phyloP scores from a whole-genome alignment of 2,329 filamentous ascomycete genomes.

The Xylariaceae sp. region DNA sequence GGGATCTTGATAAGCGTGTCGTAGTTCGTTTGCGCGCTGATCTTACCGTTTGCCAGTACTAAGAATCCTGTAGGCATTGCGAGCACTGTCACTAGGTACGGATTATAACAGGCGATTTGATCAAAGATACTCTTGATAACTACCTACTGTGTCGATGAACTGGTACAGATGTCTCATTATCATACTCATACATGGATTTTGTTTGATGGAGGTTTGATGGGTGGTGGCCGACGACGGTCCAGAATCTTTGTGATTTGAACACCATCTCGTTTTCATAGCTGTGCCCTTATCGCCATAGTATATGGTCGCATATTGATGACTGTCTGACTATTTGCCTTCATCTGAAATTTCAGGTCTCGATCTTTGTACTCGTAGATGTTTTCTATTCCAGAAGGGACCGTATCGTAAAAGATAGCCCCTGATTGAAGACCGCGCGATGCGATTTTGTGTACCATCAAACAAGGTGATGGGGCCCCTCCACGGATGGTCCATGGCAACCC shows the following conservation, averaged over 20 bases:
- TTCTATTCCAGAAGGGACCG: background rate
- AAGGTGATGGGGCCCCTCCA: too few species aligned
- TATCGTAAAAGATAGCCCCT: background rate
- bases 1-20: too few species aligned
- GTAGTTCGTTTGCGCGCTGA: too few species aligned
- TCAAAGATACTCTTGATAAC: too few species aligned
- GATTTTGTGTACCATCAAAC: background rate
- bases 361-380: background rate
- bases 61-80: too few species aligned
- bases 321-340: background rate
- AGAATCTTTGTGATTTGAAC: background rate
- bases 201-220: background rate
- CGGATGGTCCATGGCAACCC: background rate
- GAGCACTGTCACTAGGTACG: too few species aligned
- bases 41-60: too few species aligned
- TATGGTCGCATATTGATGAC: background rate
- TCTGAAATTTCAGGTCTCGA: background rate
- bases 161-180: background rate
- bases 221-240: background rate
- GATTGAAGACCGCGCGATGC: conserved; percentile 1
- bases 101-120: too few species aligned
- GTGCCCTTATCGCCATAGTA: background rate
- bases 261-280: background rate
- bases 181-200: background rate
- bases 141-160: too few species aligned